phyloP scores from a whole-genome alignment of 129 eudicot species.

The Chrysanthemum seticuspe region DNA sequence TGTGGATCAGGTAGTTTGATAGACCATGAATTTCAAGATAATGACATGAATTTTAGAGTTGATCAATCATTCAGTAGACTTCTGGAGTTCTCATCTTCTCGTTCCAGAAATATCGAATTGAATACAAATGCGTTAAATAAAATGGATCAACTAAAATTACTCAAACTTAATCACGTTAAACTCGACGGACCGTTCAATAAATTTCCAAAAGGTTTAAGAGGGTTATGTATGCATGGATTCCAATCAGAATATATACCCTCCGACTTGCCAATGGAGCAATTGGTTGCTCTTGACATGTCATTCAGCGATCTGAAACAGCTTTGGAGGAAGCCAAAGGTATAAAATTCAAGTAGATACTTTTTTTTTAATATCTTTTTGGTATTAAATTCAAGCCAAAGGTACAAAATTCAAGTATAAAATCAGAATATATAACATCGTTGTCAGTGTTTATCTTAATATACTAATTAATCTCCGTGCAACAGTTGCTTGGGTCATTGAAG shows the following conservation, averaged over 20 bases:
- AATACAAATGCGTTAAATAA: constrained; percentile 9
- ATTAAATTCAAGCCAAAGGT: constrained; percentile 3
- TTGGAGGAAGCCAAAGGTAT: constrained; percentile 17
- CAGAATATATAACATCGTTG: no score
- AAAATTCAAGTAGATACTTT: not conserved
- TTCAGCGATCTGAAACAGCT: constrained; percentile 19
- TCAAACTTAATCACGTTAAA: constrained; percentile 24
- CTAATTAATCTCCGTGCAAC: constrained; percentile 10
- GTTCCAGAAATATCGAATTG: not conserved
- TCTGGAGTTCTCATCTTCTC: not conserved
- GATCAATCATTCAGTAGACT: not conserved
- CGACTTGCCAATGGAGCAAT: constrained; percentile 15
- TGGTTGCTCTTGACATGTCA: constrained; percentile 29
- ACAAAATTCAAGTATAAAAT: not conserved
- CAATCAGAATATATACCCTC: not conserved
- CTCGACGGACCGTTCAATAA: constrained; percentile 13
- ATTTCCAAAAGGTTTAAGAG: constrained; percentile 25
- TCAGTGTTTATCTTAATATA: not conserved
- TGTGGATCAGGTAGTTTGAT: not conserved
- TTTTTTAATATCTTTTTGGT: no score
- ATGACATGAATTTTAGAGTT: not conserved
- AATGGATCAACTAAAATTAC: constrained; percentile 21
- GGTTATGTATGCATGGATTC: constrained; percentile 29
- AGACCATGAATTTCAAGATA: not conserved
- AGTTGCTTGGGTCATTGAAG: constrained; percentile 20